Evolutionary conservation across 176 grass and related monocot genomes (phyloP), one percentile per base, ranked within the genome.

Genomic region (Elaeis guineensis): DNA sequence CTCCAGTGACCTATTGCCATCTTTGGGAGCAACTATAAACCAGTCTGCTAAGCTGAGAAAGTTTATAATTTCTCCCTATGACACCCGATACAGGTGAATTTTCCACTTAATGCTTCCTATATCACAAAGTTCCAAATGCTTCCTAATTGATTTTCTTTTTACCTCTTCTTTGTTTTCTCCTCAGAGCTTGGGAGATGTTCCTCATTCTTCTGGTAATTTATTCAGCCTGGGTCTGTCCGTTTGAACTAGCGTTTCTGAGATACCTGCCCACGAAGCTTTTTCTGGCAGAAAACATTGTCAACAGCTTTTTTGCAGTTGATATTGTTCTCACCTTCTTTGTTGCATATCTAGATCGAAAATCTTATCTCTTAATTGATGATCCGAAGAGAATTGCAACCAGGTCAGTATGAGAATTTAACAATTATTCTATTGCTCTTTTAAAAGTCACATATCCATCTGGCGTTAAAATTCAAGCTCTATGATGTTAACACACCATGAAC

Each of bases 291-390:
- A 89, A 79, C 55, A 74, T 89, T 55, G 49, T 95, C 17, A 70
- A 95, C 21, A 71, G 60, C 78, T 96, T 96, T 72, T 96, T 96
- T 52, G 83, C 80, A 6, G 60, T 96, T 64, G 92, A 96, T 75
- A 90, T 96, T 72, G 67, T 90, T 58, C 66, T 96, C 66, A 96
- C 92, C 53, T 96, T 96, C 78, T 96, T 96, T 58, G 72, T 96
- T 49, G 92, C 92, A 72, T 90, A 69, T 79, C 75, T 88, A 0
- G 75, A 96, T 71, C 82, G 64, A 8, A 83, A 85, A 80, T 84
- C 86, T 25, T 77, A 90, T 70, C 63, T 89, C 62, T 68, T 96
- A 62, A 76, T 96, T 67, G 80, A 96, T 25, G 67, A 88, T 24
- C 83, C 72, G 19, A 90, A 85, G 62, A 90, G 55, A 82, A 88